These are phyloP conservation scores for Leptomonas pyrrhocoris DNA, from an alignment of 208 protist genomes.

Conservation along the genomic window DNA sequence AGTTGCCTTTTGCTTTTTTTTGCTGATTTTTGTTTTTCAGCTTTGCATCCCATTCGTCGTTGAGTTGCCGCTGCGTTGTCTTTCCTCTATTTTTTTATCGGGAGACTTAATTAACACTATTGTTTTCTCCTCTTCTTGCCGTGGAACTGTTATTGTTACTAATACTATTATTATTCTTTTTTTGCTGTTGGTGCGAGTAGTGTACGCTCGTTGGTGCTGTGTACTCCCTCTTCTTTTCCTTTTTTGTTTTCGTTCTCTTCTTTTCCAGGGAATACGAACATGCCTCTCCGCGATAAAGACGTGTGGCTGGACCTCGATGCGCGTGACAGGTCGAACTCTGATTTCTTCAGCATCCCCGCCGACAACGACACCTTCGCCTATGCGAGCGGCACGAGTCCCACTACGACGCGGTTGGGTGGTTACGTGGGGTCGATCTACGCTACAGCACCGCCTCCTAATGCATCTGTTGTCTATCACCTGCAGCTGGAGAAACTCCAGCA, in stretches of 20 bases:
- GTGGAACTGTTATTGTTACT: conserved; percentile 12
- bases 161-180: conserved; percentile 21
- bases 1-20: too few relatives aligned
- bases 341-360: conserved; percentile 4
- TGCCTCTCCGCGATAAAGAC: too few relatives aligned
- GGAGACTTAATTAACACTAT: too few relatives aligned
- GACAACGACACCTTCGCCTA: not conserved
- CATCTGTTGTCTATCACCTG: too few relatives aligned
- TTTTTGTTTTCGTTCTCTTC: conserved; percentile 8
- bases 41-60: too few relatives aligned
- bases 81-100: not conserved
- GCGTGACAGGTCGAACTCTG: not conserved
- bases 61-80: not conserved
- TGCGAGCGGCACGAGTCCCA: not conserved
- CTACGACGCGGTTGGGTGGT: too few relatives aligned
- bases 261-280: too few relatives aligned
- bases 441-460: too few relatives aligned
- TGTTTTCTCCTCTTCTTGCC: not conserved
- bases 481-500: too few relatives aligned
- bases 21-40: not conserved
- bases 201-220: not conserved
- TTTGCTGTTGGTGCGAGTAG: not conserved
- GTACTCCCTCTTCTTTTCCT: conserved; percentile 1
- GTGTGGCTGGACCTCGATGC: not conserved
- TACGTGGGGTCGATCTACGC: too few relatives aligned